Evolutionary conservation across 805 yeast genomes (phyloP).

Genomic region (Wickerhamiella slavikovae): DNA sequence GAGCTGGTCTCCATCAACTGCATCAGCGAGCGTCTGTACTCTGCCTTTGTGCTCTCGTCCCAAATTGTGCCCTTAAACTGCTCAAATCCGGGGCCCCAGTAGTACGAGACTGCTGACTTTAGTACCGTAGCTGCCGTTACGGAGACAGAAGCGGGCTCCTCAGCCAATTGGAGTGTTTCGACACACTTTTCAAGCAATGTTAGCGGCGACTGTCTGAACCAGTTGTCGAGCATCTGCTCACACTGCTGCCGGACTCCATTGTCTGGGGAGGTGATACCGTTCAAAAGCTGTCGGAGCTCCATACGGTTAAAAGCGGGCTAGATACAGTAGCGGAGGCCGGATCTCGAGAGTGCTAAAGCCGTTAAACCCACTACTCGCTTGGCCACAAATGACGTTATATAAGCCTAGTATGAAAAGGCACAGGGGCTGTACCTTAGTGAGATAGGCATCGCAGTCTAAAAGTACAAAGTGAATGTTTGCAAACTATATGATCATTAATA

Average conservation of each 20-base stretch:
- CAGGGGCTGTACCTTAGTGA: no score
- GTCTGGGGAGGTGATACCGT: conserved; percentile 1
- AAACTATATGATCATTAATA: no score
- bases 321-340: no score
- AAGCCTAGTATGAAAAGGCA: no score
- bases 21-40: conserved; percentile 31
- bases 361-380: no score
- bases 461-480: no score
- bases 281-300: not conserved
- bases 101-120: conserved; percentile 44
- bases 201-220: conserved; percentile 1
- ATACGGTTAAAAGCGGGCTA: no score
- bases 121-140: conserved; percentile 44
- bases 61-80: conserved; percentile 52
- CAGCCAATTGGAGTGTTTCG: conserved; percentile 1
- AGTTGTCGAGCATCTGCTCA: conserved; percentile 1
- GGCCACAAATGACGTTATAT: no score
- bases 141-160: conserved; percentile 1
- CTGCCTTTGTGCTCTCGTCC: conserved; percentile 28
- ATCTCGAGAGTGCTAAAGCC: no score
- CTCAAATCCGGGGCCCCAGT: conserved; percentile 72
- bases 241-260: not conserved
- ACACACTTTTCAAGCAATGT: conserved; percentile 7
- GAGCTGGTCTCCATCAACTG: conserved; percentile 26
- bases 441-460: no score